Conservation (phyloP, 139 green algal genomes). For the Haematococcus sp. region DNA sequence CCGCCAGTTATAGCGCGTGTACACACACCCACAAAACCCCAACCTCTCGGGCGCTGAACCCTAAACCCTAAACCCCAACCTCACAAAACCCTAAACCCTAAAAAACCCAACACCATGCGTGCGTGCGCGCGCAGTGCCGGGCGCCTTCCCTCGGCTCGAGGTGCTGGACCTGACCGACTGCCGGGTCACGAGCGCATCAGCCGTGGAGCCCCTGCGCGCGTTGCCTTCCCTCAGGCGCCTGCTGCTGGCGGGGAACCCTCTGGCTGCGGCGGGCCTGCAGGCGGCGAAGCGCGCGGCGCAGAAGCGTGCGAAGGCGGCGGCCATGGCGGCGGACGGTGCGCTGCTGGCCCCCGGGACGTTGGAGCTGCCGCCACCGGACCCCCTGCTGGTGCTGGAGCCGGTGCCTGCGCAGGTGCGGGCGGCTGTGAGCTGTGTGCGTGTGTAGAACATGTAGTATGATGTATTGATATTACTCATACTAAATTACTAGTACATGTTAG, state of each 20-base stretch:
- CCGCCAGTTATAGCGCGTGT: no score
- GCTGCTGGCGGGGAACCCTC: slow-evolving; percentile 43
- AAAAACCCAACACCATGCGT: not conserved
- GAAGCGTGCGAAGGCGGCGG: not conserved
- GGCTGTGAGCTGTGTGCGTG: no score
- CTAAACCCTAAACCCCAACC: no score
- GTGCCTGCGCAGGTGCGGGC: no score
- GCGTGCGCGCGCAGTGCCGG: not conserved
- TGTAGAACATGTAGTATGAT: no score
- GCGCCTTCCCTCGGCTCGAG: slow-evolving; percentile 12
- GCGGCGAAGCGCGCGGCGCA: not conserved
- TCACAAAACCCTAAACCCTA: not conserved
- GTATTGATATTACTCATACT: no score
- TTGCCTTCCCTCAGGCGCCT: slow-evolving; percentile 26
- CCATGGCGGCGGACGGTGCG: not conserved
- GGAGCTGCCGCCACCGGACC: not conserved
- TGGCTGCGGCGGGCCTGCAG: slow-evolving; percentile 11
- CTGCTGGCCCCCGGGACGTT: not conserved
- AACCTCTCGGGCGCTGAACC: no score
- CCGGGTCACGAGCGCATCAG: slow-evolving; percentile 1
- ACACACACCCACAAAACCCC: no score
- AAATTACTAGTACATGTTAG: no score
- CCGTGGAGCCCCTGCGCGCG: slow-evolving; percentile 13
- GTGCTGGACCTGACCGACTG: slow-evolving; percentile 34
- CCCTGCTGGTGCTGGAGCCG: not conserved